A percentile compares a stretch with the other conserved stretches of the same genome.
These are phyloP conservation scores for Backusella parvicylindrica DNA, from an alignment of 192 early-diverging fungal species.

Conservation along the genomic window DNA sequence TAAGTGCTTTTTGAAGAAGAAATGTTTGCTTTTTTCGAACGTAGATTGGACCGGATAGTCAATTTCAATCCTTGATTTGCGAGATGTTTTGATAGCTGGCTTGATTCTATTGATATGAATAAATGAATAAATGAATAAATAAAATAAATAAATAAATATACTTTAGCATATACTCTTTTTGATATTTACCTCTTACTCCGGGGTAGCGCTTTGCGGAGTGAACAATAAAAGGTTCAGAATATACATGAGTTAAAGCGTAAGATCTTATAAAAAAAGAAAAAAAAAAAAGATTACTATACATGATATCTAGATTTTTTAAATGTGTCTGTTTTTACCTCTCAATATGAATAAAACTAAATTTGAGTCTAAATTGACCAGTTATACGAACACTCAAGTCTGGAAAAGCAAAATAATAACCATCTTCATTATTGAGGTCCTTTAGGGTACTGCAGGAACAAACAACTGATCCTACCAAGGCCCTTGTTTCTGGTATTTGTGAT, in stretches of 20 bases:
- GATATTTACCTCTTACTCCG: conserved; percentile 6
- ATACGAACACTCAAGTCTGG: conserved; percentile 87
- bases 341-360: conserved; percentile 11
- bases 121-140: background rate
- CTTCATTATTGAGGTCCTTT: conserved; percentile 72
- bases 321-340: background rate
- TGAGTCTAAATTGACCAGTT: conserved; percentile 65
- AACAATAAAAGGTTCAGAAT: conserved; percentile 12
- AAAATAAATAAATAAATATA: background rate
- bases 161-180: background rate
- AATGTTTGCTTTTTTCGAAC: background rate
- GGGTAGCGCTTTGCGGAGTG: conserved; percentile 13
- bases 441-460: conserved; percentile 82
- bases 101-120: background rate
- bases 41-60: background rate
- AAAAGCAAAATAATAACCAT: conserved; percentile 90
- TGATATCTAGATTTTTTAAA: too few species aligned
- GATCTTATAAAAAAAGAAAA: background rate
- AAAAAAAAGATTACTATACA: background rate
- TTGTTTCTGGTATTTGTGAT: conserved; percentile 70
- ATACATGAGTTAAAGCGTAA: background rate
- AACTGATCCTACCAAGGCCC: conserved; percentile 71
- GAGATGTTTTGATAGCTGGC: conserved; percentile 4
- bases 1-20: background rate
- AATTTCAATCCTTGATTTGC: conserved; percentile 4